Evolutionary conservation across 1,284 basidiomycete genomes (phyloP).

Genomic region (Malassezia dermatis): DNA sequence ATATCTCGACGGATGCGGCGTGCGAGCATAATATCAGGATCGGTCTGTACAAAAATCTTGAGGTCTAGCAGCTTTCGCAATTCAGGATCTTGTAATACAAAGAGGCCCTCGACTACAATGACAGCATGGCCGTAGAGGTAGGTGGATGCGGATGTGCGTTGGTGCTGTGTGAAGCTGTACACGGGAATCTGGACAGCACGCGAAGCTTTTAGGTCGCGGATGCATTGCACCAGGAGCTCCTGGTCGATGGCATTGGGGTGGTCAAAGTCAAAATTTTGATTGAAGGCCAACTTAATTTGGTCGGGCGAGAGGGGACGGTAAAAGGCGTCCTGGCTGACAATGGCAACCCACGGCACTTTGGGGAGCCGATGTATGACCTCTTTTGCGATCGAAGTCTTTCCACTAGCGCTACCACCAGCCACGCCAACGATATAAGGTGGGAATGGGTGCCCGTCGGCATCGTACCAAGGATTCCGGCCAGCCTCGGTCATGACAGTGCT

Average conservation of each 20-base stretch:
- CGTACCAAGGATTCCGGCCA: conserved; percentile 22
- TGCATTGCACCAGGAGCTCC: conserved; percentile 70
- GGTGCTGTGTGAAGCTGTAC: conserved; percentile 86
- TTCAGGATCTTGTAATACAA: conserved; percentile 62
- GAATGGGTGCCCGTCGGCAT: conserved; percentile 59
- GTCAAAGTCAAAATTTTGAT: conserved; percentile 81
- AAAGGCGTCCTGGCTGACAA: conserved; percentile 68
- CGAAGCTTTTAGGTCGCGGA: conserved; percentile 64
- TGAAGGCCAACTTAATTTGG: conserved; percentile 65
- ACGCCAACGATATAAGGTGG: conserved; percentile 23
- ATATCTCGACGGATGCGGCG: conserved; percentile 78
- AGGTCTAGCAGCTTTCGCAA: conserved; percentile 77
- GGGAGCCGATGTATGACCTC: conserved; percentile 33
- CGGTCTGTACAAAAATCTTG: conserved; percentile 63
- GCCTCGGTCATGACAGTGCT: conserved; percentile 30
- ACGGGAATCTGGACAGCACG: conserved; percentile 62
- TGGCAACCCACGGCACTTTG: conserved; percentile 44
- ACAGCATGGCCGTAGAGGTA: conserved; percentile 93
- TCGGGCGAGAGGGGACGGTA: conserved; percentile 71
- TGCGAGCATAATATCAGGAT: conserved; percentile 93
- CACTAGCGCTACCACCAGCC: conserved; percentile 53
- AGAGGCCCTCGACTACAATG: conserved; percentile 87
- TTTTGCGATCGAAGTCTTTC: conserved; percentile 60
- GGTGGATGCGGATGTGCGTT: conserved; percentile 70
- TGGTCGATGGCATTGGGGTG: conserved; percentile 88